These are phyloP conservation scores for Osmanthus fragrans DNA, from an alignment of 257 asterid species.

Conservation along the genomic window DNA sequence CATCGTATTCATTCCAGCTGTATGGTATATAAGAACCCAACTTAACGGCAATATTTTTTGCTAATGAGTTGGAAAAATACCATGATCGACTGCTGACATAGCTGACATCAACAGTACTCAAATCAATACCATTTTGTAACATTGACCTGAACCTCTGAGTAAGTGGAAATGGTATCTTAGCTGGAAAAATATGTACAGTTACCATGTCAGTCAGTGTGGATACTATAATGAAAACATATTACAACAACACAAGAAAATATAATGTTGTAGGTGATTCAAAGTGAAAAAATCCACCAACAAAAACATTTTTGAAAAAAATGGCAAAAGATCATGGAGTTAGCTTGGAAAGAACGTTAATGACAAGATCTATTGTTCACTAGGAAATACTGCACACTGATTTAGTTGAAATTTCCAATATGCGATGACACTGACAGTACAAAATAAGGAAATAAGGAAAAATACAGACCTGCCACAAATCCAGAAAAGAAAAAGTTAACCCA, in stretches of 20 bases:
- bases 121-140: slow-evolving; percentile 93
- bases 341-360: slow-evolving; percentile 7
- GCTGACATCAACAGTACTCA: slow-evolving; percentile 95
- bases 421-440: slow-evolving; percentile 2
- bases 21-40: slow-evolving; percentile 19
- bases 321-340: slow-evolving; percentile 14
- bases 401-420: slow-evolving; percentile 7
- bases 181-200: slow-evolving; percentile 41
- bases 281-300: neutral
- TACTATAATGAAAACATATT: slow-evolving; percentile 2
- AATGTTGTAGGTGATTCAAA: neutral
- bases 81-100: slow-evolving; percentile 97
- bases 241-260: neutral
- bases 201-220: slow-evolving; percentile 17
- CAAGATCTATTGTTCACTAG: neutral
- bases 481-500: slow-evolving; percentile 99
- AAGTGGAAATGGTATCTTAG: slow-evolving; percentile 89
- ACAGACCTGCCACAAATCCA: slow-evolving; percentile 92
- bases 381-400: neutral
- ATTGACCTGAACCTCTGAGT: slow-evolving; percentile 95
- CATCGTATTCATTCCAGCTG: slow-evolving; percentile 20
- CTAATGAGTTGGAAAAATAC: slow-evolving; percentile 39
- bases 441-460: slow-evolving; percentile 14
- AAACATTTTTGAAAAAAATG: slow-evolving; percentile 15
- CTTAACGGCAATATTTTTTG: neutral